Percentiles rank a stretch among this genome's conserved stretches.
Evolutionary conservation across 2,329 filamentous ascomycete species (phyloP).

Genomic region (Aspergillus neoniger): DNA sequence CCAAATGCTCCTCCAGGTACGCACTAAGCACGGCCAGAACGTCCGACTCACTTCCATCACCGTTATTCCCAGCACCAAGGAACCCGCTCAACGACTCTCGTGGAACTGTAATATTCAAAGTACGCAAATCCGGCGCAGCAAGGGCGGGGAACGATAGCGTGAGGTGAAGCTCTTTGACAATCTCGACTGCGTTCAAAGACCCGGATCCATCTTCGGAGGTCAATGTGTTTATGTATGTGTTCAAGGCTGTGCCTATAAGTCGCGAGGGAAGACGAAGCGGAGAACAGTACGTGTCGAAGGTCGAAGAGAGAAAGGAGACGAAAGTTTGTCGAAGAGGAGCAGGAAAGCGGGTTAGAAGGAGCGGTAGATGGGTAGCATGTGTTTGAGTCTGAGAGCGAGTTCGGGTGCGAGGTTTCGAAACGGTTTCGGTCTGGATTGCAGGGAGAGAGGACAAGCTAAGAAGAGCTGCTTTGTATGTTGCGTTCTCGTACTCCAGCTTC

Average conservation of each 20-base stretch:
- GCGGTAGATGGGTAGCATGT: slow-evolving; percentile 50
- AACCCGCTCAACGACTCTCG: slow-evolving; percentile 30
- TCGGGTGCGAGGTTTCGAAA: background rate
- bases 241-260: slow-evolving; percentile 49
- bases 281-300: slow-evolving; percentile 54
- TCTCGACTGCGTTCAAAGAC: slow-evolving; percentile 28
- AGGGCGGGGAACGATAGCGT: slow-evolving; percentile 41
- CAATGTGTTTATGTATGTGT: slow-evolving; percentile 35
- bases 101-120: slow-evolving; percentile 38
- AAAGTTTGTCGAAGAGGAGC: slow-evolving; percentile 52
- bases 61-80: slow-evolving; percentile 13
- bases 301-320: slow-evolving; percentile 50
- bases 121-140: slow-evolving; percentile 37
- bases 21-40: slow-evolving; percentile 34
- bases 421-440: background rate
- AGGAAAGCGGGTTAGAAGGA: slow-evolving; percentile 55
- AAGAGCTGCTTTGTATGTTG: slow-evolving; percentile 53
- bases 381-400: slow-evolving; percentile 1
- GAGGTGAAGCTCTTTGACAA: slow-evolving; percentile 43
- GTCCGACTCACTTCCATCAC: slow-evolving; percentile 7
- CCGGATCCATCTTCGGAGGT: background rate
- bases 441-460: slow-evolving; percentile 37
- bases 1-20: slow-evolving; percentile 42
- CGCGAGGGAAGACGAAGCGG: slow-evolving; percentile 46
- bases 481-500: slow-evolving; percentile 52